Conservation (phyloP, 768 basidiomycete genomes). For the Trametes maxima region DNA sequence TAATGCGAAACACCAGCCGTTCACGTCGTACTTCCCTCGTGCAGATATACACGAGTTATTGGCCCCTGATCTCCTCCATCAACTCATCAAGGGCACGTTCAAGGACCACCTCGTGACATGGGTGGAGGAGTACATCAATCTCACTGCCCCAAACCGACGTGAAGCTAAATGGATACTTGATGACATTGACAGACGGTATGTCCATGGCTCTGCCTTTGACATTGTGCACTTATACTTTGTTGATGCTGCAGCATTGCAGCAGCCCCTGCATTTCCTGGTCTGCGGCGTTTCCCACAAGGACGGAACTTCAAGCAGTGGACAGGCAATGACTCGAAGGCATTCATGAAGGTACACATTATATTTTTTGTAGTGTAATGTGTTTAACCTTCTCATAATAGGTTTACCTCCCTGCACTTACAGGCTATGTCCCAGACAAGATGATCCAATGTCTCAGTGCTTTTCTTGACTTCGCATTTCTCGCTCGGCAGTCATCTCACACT, state of each 20-base stretch:
- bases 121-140: slow-evolving; percentile 31
- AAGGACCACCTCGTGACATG: slow-evolving; percentile 40
- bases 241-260: slow-evolving; percentile 31
- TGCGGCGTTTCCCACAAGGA: too few relatives aligned
- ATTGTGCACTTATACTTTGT: background rate
- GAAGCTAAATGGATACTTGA: slow-evolving; percentile 27
- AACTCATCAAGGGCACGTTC: too few relatives aligned
- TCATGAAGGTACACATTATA: too few relatives aligned
- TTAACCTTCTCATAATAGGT: background rate
- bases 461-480: too few relatives aligned
- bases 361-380: background rate
- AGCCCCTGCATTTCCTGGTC: slow-evolving; percentile 3
- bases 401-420: too few relatives aligned
- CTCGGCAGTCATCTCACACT: too few relatives aligned
- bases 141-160: slow-evolving; percentile 1
- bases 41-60: slow-evolving; percentile 38
- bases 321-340: too few relatives aligned
- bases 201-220: background rate
- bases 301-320: too few relatives aligned
- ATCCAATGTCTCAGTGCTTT: too few relatives aligned
- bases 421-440: too few relatives aligned
- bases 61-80: slow-evolving; percentile 33
- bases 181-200: slow-evolving; percentile 36
- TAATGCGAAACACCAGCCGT: slow-evolving; percentile 29
- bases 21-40: slow-evolving; percentile 35